Evolutionary conservation across 306 rosid genomes (phyloP).

Genomic region (Inga oerstediana): DNA sequence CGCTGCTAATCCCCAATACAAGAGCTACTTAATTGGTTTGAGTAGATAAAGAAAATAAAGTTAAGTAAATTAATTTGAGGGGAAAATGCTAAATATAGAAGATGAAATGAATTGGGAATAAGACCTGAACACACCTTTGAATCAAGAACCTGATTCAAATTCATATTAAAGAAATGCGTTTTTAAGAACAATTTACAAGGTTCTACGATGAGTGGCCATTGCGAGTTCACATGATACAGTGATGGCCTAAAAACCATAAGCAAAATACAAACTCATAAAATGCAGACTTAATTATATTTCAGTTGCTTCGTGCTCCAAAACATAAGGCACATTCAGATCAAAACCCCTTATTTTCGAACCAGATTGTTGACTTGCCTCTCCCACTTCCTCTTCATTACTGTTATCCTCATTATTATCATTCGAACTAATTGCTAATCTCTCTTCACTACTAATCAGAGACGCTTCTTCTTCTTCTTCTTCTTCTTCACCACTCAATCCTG

Average conservation of each 20-base stretch:
- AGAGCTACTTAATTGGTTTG: too few species aligned
- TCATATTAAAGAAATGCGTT: too few species aligned
- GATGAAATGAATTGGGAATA: too few species aligned
- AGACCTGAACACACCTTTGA: too few species aligned
- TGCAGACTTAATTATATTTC: too few species aligned
- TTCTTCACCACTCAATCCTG: background rate
- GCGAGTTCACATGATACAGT: background rate
- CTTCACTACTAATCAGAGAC: background rate
- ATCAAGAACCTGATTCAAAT: background rate
- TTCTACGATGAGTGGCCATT: too few species aligned
- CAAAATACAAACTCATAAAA: too few species aligned
- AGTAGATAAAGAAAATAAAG: too few species aligned
- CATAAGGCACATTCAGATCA: conserved; percentile 26
- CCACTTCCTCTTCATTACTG: background rate
- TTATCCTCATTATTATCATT: background rate
- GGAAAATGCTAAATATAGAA: too few species aligned
- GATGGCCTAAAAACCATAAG: background rate
- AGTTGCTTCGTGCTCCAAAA: background rate
- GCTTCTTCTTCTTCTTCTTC: background rate
- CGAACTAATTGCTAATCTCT: background rate
- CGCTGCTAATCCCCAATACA: too few species aligned
- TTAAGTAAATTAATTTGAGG: too few species aligned
- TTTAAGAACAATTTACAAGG: too few species aligned
- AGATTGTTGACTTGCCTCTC: conserved; percentile 13
- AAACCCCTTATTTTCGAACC: background rate